phyloP scores from a whole-genome alignment of 2,329 filamentous ascomycete genomes.

The Endothia cerciana region DNA sequence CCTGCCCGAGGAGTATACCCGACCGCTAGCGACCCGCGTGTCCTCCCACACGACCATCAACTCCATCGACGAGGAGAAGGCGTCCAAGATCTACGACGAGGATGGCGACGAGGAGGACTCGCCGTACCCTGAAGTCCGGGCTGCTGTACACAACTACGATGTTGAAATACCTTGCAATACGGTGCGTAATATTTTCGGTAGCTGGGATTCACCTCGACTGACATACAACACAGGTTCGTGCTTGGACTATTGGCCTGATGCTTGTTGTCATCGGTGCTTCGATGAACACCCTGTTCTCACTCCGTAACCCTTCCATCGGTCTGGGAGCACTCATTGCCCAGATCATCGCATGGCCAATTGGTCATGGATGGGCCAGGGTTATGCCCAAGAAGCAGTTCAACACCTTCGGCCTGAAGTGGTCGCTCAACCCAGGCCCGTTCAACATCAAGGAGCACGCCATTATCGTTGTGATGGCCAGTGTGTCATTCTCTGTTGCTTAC shows the following conservation, averaged over 20 bases:
- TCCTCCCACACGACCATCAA: constrained; percentile 28
- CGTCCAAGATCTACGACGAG: constrained; percentile 34
- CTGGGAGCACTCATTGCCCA: constrained; percentile 65
- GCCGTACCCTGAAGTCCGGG: constrained; percentile 68
- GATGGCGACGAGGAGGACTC: constrained; percentile 57
- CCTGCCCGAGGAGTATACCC: constrained; percentile 49
- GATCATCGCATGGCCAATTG: constrained; percentile 66
- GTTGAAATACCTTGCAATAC: constrained; percentile 69
- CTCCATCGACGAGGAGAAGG: constrained; percentile 32
- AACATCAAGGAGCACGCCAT: constrained; percentile 73
- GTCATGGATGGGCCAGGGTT: constrained; percentile 61
- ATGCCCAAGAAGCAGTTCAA: constrained; percentile 55
- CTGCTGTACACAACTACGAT: constrained; percentile 67
- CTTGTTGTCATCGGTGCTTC: constrained; percentile 61
- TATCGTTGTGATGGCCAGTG: constrained; percentile 72
- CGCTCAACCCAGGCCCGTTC: constrained; percentile 69
- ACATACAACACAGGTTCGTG: constrained; percentile 34
- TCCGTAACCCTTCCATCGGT: constrained; percentile 64
- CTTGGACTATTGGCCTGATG: constrained; percentile 64
- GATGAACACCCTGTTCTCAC: constrained; percentile 66
- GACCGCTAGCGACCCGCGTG: constrained; percentile 35
- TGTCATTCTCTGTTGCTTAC: constrained; percentile 71
- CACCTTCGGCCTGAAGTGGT: constrained; percentile 58
- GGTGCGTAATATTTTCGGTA: constrained; percentile 43
- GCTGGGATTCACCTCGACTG: not conserved